A percentile compares a stretch with the other conserved stretches of the same genome.
phyloP scores from a whole-genome alignment of 345 rosid genomes.

The Noccaea bulbosa region DNA sequence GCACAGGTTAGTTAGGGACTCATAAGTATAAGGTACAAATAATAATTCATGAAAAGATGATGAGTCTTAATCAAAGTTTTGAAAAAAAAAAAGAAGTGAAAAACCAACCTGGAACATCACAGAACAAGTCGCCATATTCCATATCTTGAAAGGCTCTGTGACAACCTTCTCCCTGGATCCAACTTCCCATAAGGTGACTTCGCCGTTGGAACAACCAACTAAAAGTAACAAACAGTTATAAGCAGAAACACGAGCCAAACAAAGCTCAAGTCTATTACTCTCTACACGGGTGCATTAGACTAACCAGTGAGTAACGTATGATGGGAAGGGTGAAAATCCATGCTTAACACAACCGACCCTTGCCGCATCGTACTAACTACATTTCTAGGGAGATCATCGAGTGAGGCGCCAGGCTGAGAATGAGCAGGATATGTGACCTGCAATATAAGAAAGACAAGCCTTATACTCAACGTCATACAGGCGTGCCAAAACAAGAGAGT shows the following conservation, averaged over 20 bases:
- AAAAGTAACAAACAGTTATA: conserved; percentile 26
- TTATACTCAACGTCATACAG: conserved; percentile 16
- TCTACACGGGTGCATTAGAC: conserved; percentile 36
- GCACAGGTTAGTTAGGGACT: not conserved
- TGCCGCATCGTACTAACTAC: conserved; percentile 75
- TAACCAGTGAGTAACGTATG: conserved; percentile 85
- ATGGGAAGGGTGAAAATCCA: conserved; percentile 93
- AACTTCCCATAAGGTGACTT: conserved; percentile 87
- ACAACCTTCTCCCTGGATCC: conserved; percentile 64
- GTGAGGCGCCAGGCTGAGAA: conserved; percentile 62
- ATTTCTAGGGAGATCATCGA: conserved; percentile 86
- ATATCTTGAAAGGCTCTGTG: conserved; percentile 80
- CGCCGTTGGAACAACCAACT: conserved; percentile 90
- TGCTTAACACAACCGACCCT: conserved; percentile 81
- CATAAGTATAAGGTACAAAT: not conserved
- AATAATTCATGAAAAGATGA: not conserved
- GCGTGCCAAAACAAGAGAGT: conserved; percentile 4
- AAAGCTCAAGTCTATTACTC: conserved; percentile 15
- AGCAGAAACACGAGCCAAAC: conserved; percentile 7
- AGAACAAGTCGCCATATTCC: conserved; percentile 64
- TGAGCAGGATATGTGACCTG: conserved; percentile 66
- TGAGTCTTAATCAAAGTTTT: conserved; percentile 1
- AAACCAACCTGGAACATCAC: conserved; percentile 65
- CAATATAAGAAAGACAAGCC: conserved; percentile 37
- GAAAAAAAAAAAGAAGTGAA: not conserved